These are phyloP conservation scores for Solanum chiquidenum DNA, from an alignment of 257 asterid genomes.

Conservation along the genomic window DNA sequence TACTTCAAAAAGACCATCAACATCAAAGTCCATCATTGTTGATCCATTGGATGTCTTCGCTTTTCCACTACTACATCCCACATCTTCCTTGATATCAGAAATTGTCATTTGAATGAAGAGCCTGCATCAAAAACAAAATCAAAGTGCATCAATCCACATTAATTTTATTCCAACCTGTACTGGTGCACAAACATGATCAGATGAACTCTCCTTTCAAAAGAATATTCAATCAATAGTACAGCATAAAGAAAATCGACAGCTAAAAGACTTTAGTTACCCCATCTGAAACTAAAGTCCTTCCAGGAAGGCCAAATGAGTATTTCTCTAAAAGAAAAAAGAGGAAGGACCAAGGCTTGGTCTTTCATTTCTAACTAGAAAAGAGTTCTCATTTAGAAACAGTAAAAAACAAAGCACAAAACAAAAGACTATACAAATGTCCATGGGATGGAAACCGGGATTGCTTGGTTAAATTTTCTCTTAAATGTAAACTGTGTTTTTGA, in stretches of 20 bases:
- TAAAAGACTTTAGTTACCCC: background rate
- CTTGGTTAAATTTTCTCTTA: background rate
- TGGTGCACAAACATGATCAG: background rate
- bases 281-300: background rate
- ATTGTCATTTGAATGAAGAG: background rate
- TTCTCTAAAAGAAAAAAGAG: background rate
- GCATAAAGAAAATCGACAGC: background rate
- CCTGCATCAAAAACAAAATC: background rate
- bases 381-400: background rate
- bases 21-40: slow-evolving; percentile 7
- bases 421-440: background rate
- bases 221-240: background rate
- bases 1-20: background rate
- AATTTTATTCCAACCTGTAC: background rate
- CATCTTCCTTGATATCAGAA: slow-evolving; percentile 4
- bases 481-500: background rate
- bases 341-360: background rate
- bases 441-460: background rate
- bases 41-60: slow-evolving; percentile 6
- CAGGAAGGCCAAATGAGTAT: background rate
- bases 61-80: slow-evolving; percentile 12
- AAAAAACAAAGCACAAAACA: background rate
- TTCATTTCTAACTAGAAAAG: background rate
- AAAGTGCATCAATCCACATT: background rate
- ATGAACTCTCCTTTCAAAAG: background rate